A percentile compares a stretch with the other conserved stretches of the same genome.
These are phyloP conservation scores for Periconia sp. DNA, from an alignment of 2,329 filamentous ascomycete species.

Conservation along the genomic window DNA sequence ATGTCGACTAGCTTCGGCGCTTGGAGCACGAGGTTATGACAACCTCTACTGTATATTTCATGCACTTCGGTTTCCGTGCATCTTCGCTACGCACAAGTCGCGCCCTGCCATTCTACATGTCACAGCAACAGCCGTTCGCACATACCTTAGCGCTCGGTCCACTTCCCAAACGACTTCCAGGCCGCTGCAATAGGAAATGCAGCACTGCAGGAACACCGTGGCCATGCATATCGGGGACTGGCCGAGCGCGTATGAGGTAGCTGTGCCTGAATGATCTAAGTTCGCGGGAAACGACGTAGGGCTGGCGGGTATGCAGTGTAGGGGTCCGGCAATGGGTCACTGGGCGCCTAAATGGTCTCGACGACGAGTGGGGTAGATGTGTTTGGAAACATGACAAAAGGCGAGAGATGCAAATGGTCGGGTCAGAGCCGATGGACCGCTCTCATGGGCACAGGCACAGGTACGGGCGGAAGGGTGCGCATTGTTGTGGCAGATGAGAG, in stretches of 20 bases:
- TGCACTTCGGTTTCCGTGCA: not conserved
- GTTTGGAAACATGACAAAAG: constrained; percentile 9
- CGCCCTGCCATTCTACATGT: not conserved
- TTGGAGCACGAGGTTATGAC: not conserved
- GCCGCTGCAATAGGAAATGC: constrained; percentile 8
- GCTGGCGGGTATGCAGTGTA: constrained; percentile 10
- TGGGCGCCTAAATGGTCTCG: constrained; percentile 26
- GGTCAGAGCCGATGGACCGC: constrained; percentile 8
- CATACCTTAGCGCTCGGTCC: constrained; percentile 11
- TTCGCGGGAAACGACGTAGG: constrained; percentile 3
- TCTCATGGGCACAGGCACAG: too few relatives aligned
- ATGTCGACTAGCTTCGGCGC: not conserved
- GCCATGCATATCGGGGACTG: not conserved
- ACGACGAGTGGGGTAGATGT: constrained; percentile 7
- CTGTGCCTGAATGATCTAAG: constrained; percentile 6
- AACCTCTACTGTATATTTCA: not conserved
- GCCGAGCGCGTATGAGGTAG: constrained; percentile 7
- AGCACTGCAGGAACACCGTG: constrained; percentile 12
- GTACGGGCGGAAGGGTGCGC: constrained; percentile 3
- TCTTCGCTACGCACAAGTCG: not conserved
- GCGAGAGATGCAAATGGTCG: constrained; percentile 9
- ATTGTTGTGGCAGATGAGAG: not conserved
- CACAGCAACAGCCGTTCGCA: not conserved
- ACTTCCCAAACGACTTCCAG: not conserved
- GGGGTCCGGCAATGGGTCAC: constrained; percentile 24